These are phyloP conservation scores for Eimeria sp. DNA, from an alignment of 169 alveolate species.

Conservation along the genomic window DNA sequence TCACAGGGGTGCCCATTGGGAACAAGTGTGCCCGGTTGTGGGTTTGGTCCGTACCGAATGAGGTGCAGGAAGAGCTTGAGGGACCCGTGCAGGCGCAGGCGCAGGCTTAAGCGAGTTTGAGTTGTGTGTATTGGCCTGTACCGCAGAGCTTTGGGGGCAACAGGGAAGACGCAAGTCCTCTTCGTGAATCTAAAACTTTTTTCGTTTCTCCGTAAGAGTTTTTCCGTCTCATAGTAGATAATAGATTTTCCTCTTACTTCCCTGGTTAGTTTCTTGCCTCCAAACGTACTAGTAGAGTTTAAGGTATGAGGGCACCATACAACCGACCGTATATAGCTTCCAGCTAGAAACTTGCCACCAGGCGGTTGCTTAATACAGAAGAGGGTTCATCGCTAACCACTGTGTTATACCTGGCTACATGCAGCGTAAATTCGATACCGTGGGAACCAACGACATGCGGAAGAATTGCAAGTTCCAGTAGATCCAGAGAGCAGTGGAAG, in stretches of 20 bases:
- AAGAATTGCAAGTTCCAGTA: not conserved
- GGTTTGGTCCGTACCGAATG: slow-evolving; percentile 45
- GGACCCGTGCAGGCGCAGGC: slow-evolving; percentile 32
- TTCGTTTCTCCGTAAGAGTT: not conserved
- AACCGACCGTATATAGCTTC: not conserved
- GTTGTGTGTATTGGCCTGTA: not conserved
- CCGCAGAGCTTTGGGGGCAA: not conserved
- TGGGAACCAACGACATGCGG: not conserved
- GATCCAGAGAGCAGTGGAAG: not conserved
- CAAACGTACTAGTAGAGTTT: not conserved
- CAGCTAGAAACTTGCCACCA: not conserved
- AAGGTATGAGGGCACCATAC: not conserved
- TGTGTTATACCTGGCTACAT: not conserved
- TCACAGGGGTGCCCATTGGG: slow-evolving; percentile 31
- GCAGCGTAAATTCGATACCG: not conserved
- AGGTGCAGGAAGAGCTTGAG: slow-evolving; percentile 41
- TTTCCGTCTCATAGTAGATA: not conserved
- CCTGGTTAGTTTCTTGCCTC: too few relatives aligned
- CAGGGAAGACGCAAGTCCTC: not conserved
- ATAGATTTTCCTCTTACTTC: not conserved
- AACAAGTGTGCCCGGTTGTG: slow-evolving; percentile 21
- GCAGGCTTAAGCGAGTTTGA: not conserved
- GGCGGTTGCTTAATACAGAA: not conserved
- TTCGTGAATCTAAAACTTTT: not conserved
- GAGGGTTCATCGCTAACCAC: not conserved